Percentiles rank a stretch among this genome's conserved stretches.
phyloP scores from a whole-genome alignment of 164 flowering plant species.

The Vitis cinerea region DNA sequence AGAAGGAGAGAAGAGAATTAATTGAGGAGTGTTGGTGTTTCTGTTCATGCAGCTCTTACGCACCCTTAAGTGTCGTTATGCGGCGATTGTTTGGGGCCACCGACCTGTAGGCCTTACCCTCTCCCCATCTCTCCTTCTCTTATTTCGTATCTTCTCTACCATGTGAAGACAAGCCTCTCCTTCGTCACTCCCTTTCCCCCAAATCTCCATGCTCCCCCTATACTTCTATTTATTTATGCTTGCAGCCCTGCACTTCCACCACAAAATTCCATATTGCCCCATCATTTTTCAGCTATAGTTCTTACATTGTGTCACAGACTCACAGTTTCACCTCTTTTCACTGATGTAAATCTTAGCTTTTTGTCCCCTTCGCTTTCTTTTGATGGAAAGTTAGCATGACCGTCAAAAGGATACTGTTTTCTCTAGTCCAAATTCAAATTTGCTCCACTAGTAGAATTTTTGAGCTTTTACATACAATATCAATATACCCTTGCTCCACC shows the following conservation, averaged over 20 bases:
- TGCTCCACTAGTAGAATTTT: too few species aligned
- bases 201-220: neutral
- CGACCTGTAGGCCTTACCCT: slow-evolving; percentile 15
- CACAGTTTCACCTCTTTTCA: neutral
- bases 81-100: slow-evolving; percentile 26
- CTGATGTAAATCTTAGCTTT: neutral
- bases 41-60: slow-evolving; percentile 12
- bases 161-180: slow-evolving; percentile 16
- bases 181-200: slow-evolving; percentile 5
- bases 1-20: slow-evolving; percentile 9
- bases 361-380: neutral
- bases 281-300: neutral
- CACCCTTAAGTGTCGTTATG: slow-evolving; percentile 19
- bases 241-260: neutral
- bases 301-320: neutral
- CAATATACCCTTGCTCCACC: too few species aligned
- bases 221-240: neutral
- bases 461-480: too few species aligned
- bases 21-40: neutral
- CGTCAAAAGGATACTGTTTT: too few species aligned
- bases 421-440: too few species aligned
- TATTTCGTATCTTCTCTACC: slow-evolving; percentile 20
- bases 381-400: too few species aligned
- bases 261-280: neutral
- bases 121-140: slow-evolving; percentile 24